Evolutionary conservation across 331 rosid genomes (phyloP).

Genomic region (Rhamnella rubrinervis): DNA sequence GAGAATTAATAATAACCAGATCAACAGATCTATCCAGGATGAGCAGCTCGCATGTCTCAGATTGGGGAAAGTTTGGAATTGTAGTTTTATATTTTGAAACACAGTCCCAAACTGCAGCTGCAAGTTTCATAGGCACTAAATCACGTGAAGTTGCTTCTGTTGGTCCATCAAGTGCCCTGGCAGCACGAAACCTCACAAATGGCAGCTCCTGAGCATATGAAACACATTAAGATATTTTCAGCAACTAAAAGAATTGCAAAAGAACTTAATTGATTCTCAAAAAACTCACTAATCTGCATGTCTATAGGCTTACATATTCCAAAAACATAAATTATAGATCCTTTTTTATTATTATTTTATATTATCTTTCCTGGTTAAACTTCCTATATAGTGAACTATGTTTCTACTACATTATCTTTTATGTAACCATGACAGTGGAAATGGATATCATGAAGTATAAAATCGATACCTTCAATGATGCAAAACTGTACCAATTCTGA

Average conservation of each 20-base stretch:
- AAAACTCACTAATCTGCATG: neutral
- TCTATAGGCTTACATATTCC: too few relatives aligned
- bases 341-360: too few relatives aligned
- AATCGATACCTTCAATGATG: slow-evolving; percentile 69
- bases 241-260: neutral
- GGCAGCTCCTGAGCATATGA: slow-evolving; percentile 69
- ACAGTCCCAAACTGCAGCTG: slow-evolving; percentile 68
- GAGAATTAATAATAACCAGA: slow-evolving; percentile 53
- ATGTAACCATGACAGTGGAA: too few relatives aligned
- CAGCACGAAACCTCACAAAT: slow-evolving; percentile 54
- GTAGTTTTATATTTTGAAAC: slow-evolving; percentile 72
- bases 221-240: neutral
- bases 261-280: neutral
- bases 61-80: slow-evolving; percentile 75
- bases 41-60: slow-evolving; percentile 87
- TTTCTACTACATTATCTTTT: too few relatives aligned
- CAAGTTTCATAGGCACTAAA: slow-evolving; percentile 69
- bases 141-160: slow-evolving; percentile 41
- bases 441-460: neutral
- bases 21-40: slow-evolving; percentile 88
- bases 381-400: too few relatives aligned
- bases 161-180: slow-evolving; percentile 53
- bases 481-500: slow-evolving; percentile 90
- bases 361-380: too few relatives aligned
- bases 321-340: too few relatives aligned